Base-by-base conservation (phyloP, 2,329 filamentous ascomycete genomes). In the Hypomyces rosellus region DNA sequence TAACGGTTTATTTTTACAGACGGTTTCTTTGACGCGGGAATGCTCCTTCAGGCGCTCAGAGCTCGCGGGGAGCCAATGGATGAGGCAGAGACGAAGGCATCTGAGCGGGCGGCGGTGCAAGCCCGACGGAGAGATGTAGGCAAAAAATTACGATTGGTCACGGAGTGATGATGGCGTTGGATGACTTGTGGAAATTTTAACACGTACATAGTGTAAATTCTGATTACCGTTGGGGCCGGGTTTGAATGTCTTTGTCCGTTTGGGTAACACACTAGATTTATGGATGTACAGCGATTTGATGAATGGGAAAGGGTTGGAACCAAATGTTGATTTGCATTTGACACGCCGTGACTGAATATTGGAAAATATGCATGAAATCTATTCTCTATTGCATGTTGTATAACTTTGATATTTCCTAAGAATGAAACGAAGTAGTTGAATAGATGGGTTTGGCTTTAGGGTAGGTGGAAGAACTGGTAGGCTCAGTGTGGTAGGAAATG, bases 11-110 rank as follows among this genome's bases (percentile, higher is more conserved):
- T 46, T 45, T 49, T 46, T 54, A n/a, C 64, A 96, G 91, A 96
- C 74, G 92, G 92, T 33, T 96, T 97, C 75, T 97, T 97, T 70
- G 92, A 97, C 65, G 90, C 92, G 1, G 92, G 92, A 13, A 95
- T 96, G 89, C 80, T 96, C 5, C 76, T 93, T 20, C 88, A 95
- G 66, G 89, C 90, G 1, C 81, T 96, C 51, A 91, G 91, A 65
- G 85, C 85, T 2, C 80, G 85, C 46, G 77, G 78, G 14, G 76
- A 82, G 50, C 74, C 71, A 4, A 66, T 73, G 5, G 77, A 81
- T 48, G 61, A 69, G 3, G 72, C 69, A 40, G 78, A 82, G 54
- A 69, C 69, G 9, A 81, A 77, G 58, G 66, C 76, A 1, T 77
- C 76, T 41, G 82, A 85, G 59, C 74, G 80, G 50, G 82, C 82